phyloP scores from a whole-genome alignment of 192 early-diverging fungal genomes.

The Dissophora ornata region DNA sequence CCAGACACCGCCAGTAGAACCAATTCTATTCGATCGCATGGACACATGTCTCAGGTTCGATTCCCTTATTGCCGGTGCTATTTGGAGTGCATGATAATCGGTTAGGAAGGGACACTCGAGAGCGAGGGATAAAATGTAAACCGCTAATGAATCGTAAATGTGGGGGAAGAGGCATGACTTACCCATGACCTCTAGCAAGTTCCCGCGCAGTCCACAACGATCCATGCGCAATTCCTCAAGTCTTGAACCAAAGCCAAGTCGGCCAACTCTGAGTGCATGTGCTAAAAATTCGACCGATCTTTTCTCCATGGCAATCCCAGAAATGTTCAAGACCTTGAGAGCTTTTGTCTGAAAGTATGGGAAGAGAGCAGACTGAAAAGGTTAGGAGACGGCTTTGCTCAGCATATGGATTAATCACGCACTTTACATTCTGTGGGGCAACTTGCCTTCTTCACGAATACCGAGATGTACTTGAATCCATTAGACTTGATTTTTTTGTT shows the following conservation, averaged over 20 bases:
- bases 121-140: no score
- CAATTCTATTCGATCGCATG: conserved; percentile 61
- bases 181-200: conserved; percentile 54
- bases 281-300: conserved; percentile 73
- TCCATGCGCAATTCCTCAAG: conserved; percentile 57
- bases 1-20: conserved; percentile 58
- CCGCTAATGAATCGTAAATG: no score
- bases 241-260: conserved; percentile 53
- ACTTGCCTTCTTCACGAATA: conserved; percentile 74
- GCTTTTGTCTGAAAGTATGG: conserved; percentile 68
- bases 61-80: conserved; percentile 57
- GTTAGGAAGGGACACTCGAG: no score
- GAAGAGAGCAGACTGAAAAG: no score
- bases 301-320: conserved; percentile 76
- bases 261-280: conserved; percentile 65
- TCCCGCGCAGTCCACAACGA: conserved; percentile 53
- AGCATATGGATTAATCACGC: no score
- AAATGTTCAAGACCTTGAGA: conserved; percentile 76
- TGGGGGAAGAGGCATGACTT: no score
- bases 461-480: conserved; percentile 79
- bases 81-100: no score
- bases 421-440: neutral
- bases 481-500: conserved; percentile 76
- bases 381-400: no score
- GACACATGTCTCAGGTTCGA: conserved; percentile 58